phyloP scores from a whole-genome alignment of 495 filamentous ascomycete genomes.

The Pyrenopolyporus hunteri region DNA sequence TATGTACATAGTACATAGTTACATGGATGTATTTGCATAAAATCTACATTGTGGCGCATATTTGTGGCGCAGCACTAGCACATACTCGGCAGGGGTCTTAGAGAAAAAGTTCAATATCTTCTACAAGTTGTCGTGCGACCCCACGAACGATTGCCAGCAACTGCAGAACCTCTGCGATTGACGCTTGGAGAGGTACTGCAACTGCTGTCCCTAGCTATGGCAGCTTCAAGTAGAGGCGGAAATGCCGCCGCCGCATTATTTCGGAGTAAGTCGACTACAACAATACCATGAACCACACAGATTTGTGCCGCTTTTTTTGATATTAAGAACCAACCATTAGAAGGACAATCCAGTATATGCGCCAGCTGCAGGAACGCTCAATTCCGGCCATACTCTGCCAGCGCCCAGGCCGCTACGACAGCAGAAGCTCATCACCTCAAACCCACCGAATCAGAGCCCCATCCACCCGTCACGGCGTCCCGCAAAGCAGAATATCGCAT shows the following conservation, averaged over 20 bases:
- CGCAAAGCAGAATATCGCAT: slow-evolving; percentile 61
- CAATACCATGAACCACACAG: not conserved
- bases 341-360: slow-evolving; percentile 43
- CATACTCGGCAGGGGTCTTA: slow-evolving; percentile 17
- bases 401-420: slow-evolving; percentile 20
- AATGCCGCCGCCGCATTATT: slow-evolving; percentile 49
- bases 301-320: slow-evolving; percentile 10
- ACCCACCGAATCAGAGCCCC: slow-evolving; percentile 31
- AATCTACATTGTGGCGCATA: slow-evolving; percentile 21
- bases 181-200: slow-evolving; percentile 17
- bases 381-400: slow-evolving; percentile 40
- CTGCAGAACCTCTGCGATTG: slow-evolving; percentile 30
- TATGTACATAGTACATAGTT: not conserved
- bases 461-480: slow-evolving; percentile 39
- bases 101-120: slow-evolving; percentile 41
- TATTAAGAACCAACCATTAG: not conserved
- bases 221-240: slow-evolving; percentile 57
- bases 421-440: slow-evolving; percentile 39
- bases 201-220: slow-evolving; percentile 47
- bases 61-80: not conserved
- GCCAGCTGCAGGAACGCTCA: slow-evolving; percentile 39
- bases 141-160: slow-evolving; percentile 11
- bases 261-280: slow-evolving; percentile 43
- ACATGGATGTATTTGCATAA: not conserved
- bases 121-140: slow-evolving; percentile 11